Evolutionary conservation across 2,329 filamentous ascomycete genomes (phyloP).

Genomic region (Xylariaceae sp.): DNA sequence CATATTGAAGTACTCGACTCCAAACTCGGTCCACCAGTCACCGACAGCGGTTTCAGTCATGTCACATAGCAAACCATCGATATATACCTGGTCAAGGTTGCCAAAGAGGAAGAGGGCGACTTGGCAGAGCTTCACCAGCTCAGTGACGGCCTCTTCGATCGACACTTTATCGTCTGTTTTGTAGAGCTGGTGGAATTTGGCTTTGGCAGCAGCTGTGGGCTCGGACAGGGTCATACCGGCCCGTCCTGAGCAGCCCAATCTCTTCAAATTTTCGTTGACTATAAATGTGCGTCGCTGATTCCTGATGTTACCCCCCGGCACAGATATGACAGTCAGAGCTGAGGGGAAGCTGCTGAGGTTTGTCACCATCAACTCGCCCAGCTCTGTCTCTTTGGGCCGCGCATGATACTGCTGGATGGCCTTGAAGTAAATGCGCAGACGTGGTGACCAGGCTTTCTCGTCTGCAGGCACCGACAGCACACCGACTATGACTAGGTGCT

Average conservation of each 20-base stretch:
- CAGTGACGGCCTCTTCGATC: constrained; percentile 78
- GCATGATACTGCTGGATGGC: constrained; percentile 87
- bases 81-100: constrained; percentile 84
- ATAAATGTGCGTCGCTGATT: constrained; percentile 85
- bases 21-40: constrained; percentile 96
- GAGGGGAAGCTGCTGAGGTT: constrained; percentile 93
- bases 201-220: constrained; percentile 80
- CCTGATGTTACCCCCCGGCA: constrained; percentile 84
- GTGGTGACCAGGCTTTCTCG: constrained; percentile 78
- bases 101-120: constrained; percentile 86
- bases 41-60: constrained; percentile 87
- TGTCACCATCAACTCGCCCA: constrained; percentile 91
- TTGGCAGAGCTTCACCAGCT: constrained; percentile 91
- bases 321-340: constrained; percentile 85
- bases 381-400: constrained; percentile 76
- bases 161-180: constrained; percentile 83
- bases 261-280: constrained; percentile 92
- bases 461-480: constrained; percentile 84
- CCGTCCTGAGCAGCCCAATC: constrained; percentile 88
- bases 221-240: constrained; percentile 81
- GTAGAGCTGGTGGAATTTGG: constrained; percentile 92
- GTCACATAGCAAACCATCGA: constrained; percentile 91
- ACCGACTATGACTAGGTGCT: constrained; percentile 77
- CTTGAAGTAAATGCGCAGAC: constrained; percentile 82
- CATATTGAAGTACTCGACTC: constrained; percentile 87